phyloP scores from a whole-genome alignment of 192 early-diverging fungal genomes.

The Diversispora eburnea region DNA sequence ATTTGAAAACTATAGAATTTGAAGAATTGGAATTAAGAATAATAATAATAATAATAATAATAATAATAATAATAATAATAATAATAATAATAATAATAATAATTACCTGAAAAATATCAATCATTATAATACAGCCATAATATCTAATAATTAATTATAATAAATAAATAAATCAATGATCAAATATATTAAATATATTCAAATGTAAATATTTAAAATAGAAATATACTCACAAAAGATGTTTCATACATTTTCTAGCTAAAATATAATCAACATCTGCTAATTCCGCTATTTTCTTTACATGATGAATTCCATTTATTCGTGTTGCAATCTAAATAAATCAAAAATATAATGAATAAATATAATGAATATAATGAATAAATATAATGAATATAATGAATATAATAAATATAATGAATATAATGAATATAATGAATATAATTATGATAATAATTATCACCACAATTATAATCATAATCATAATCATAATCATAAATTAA shows the following conservation, averaged over 20 bases:
- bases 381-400: background rate
- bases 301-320: conserved; percentile 85
- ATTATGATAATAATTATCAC: background rate
- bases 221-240: conserved; percentile 67
- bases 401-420: background rate
- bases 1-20: conserved; percentile 65
- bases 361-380: background rate
- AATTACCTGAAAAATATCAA: conserved; percentile 82
- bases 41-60: background rate
- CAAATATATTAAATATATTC: no score
- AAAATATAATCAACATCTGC: conserved; percentile 74
- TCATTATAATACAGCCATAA: conserved; percentile 86
- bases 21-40: no score
- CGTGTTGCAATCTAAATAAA: conserved; percentile 57
- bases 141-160: conserved; percentile 47
- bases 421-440: background rate
- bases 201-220: background rate
- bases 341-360: no score
- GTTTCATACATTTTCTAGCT: conserved; percentile 79
- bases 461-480: background rate
- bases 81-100: background rate
- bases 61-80: background rate
- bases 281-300: conserved; percentile 75
- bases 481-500: conserved; percentile 12
- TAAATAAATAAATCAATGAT: background rate